A percentile compares a stretch with the other conserved stretches of the same genome.
phyloP scores from a whole-genome alignment of 768 basidiomycete species.

The Tylopilus sp. region DNA sequence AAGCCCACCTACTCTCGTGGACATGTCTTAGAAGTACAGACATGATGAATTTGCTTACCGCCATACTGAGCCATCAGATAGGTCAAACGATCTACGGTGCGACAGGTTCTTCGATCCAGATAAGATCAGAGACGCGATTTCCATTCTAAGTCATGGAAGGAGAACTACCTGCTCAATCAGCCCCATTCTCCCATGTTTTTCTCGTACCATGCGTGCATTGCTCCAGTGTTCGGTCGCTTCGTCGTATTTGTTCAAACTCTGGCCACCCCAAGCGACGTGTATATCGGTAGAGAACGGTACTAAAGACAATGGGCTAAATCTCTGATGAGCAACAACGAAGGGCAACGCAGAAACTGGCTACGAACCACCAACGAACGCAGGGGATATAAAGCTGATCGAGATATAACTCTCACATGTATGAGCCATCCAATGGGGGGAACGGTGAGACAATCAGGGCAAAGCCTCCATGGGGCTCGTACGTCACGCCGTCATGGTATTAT shows the following conservation, averaged over 20 bases:
- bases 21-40: too few species aligned
- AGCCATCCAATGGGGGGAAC: slow-evolving; percentile 10
- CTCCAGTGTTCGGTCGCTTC: not conserved
- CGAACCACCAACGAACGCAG: slow-evolving; percentile 8
- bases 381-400: slow-evolving; percentile 12
- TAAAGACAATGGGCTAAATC: too few species aligned
- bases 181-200: not conserved
- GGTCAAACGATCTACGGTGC: too few species aligned
- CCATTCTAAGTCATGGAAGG: too few species aligned
- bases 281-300: not conserved
- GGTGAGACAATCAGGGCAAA: not conserved
- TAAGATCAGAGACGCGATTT: too few species aligned
- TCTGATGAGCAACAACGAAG: not conserved
- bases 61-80: too few species aligned
- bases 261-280: not conserved
- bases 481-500: slow-evolving; percentile 13
- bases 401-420: slow-evolving; percentile 10
- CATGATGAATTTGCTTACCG: too few species aligned
- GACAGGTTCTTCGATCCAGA: too few species aligned
- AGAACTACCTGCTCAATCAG: not conserved
- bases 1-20: too few species aligned
- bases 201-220: not conserved
- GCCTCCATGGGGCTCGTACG: not conserved
- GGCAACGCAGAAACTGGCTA: not conserved
- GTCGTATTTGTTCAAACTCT: not conserved